These are phyloP conservation scores for Phytophthora rubi DNA, from an alignment of 352 stramenopile species.

Conservation along the genomic window DNA sequence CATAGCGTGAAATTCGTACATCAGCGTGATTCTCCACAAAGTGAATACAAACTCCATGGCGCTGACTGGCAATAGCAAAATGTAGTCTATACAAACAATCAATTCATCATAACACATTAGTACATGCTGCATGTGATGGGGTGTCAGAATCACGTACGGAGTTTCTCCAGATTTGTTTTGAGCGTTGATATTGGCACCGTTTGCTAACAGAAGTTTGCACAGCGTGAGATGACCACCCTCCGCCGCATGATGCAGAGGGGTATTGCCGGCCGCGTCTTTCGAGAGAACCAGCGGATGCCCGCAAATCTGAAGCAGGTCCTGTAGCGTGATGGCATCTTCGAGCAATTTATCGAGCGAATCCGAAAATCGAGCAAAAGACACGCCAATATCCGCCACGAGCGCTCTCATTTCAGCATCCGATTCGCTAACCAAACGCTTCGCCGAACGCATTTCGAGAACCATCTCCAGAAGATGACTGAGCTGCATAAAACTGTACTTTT, in stretches of 20 bases:
- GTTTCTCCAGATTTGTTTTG: slow-evolving; percentile 84
- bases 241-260: slow-evolving; percentile 76
- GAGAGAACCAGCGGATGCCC: slow-evolving; percentile 72
- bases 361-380: slow-evolving; percentile 68
- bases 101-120: neutral
- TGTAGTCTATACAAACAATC: slow-evolving; percentile 51
- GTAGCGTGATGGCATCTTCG: slow-evolving; percentile 55
- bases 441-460: slow-evolving; percentile 56
- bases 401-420: slow-evolving; percentile 60
- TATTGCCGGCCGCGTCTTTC: slow-evolving; percentile 72
- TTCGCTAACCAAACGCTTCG: slow-evolving; percentile 65
- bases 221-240: slow-evolving; percentile 77
- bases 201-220: slow-evolving; percentile 63
- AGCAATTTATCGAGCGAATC: slow-evolving; percentile 72
- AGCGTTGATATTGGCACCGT: slow-evolving; percentile 77
- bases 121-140: neutral
- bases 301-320: slow-evolving; percentile 74
- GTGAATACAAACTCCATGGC: slow-evolving; percentile 69
- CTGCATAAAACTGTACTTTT: slow-evolving; percentile 69
- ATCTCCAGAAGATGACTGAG: slow-evolving; percentile 55
- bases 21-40: slow-evolving; percentile 68
- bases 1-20: slow-evolving; percentile 69
- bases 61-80: slow-evolving; percentile 82
- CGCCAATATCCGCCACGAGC: slow-evolving; percentile 58
- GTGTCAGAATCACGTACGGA: slow-evolving; percentile 49